Percentiles rank a stretch among this genome's conserved stretches.
Conservation (phyloP, 2,329 filamentous ascomycete genomes). For the Moelleriella libera region DNA sequence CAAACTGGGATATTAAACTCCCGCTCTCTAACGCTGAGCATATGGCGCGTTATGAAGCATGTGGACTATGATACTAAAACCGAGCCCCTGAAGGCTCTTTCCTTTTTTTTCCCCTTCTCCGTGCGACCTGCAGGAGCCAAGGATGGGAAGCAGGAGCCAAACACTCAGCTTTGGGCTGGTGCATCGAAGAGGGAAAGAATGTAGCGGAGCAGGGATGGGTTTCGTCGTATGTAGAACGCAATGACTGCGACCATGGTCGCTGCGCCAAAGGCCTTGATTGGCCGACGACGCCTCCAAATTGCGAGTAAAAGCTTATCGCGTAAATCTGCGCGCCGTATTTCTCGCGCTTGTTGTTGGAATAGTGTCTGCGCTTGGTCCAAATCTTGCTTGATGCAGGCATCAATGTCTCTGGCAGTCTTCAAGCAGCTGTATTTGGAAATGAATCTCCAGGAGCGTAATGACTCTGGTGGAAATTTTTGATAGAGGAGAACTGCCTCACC, state of each 20-base stretch:
- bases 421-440: constrained; percentile 70
- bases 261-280: constrained; percentile 45
- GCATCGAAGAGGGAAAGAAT: constrained; percentile 12
- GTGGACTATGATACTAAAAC: too few relatives aligned
- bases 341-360: constrained; percentile 57
- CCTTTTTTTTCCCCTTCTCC: not conserved
- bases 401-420: constrained; percentile 57
- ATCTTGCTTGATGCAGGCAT: constrained; percentile 36
- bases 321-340: constrained; percentile 53
- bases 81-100: too few relatives aligned
- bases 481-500: constrained; percentile 49
- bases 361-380: constrained; percentile 51
- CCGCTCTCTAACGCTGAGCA: too few relatives aligned
- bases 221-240: constrained; percentile 52
- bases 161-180: not conserved
- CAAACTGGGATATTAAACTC: too few relatives aligned
- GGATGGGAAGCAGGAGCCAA: not conserved
- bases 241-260: constrained; percentile 54
- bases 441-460: constrained; percentile 53
- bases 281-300: constrained; percentile 51
- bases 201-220: constrained; percentile 16
- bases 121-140: not conserved
- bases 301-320: constrained; percentile 15
- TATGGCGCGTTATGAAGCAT: too few relatives aligned
- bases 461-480: constrained; percentile 54